Percentiles rank a stretch among this genome's conserved stretches.
These are phyloP conservation scores for Crepidotus variabilis DNA, from an alignment of 768 basidiomycete genomes.

Conservation along the genomic window DNA sequence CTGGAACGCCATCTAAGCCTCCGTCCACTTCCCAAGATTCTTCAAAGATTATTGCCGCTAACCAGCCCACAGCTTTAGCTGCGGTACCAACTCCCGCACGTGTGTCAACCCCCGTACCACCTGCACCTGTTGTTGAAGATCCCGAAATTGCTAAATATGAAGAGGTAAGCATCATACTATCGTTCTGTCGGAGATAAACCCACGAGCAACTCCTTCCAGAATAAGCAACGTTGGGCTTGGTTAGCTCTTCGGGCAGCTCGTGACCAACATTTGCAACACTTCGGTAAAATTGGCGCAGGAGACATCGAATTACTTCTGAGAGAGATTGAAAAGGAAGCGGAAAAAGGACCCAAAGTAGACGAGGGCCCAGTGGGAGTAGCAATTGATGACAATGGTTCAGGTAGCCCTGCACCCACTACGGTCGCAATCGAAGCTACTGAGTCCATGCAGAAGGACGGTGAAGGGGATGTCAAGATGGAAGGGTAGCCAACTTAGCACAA, in stretches of 20 bases:
- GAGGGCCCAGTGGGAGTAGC: slow-evolving; percentile 25
- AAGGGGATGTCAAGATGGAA: slow-evolving; percentile 52
- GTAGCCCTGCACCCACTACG: slow-evolving; percentile 12
- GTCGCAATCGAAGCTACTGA: slow-evolving; percentile 4
- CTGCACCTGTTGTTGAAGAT: slow-evolving; percentile 21
- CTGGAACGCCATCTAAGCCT: slow-evolving; percentile 39
- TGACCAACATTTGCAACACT: slow-evolving; percentile 69
- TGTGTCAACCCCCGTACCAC: slow-evolving; percentile 24
- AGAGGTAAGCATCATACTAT: slow-evolving; percentile 42
- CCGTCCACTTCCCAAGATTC: slow-evolving; percentile 21
- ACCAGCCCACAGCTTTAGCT: slow-evolving; percentile 16
- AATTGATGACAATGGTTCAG: slow-evolving; percentile 15
- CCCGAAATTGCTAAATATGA: slow-evolving; percentile 51
- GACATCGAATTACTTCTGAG: slow-evolving; percentile 54
- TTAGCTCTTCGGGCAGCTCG: slow-evolving; percentile 75
- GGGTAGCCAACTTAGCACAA: slow-evolving; percentile 21
- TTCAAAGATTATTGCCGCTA: slow-evolving; percentile 14
- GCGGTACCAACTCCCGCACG: slow-evolving; percentile 23
- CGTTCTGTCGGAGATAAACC: slow-evolving; percentile 4
- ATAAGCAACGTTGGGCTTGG: slow-evolving; percentile 78
- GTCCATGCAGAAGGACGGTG: slow-evolving; percentile 25
- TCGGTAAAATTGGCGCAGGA: slow-evolving; percentile 79
- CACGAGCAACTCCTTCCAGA: slow-evolving; percentile 36
- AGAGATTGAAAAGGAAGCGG: slow-evolving; percentile 46
- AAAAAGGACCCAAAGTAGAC: slow-evolving; percentile 34